Base-by-base conservation (phyloP, 2,329 filamentous ascomycete species). In the Fusarium sp. region DNA sequence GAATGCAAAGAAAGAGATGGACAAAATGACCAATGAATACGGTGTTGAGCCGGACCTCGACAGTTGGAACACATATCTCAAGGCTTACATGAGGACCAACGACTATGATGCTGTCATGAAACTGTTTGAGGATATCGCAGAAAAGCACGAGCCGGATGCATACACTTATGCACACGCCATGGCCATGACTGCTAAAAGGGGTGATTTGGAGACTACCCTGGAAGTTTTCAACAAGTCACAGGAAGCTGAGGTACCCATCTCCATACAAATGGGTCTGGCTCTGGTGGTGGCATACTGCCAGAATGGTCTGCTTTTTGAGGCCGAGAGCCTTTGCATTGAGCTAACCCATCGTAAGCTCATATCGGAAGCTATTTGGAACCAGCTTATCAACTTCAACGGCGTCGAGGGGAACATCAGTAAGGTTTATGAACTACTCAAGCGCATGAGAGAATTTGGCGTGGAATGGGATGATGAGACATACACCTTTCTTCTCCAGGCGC, bases 61-160 rank as follows among this genome's bases (percentile, higher is more conserved):
- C 41, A 90, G 88, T 71, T 97, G 93, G 92, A 97, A 97, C 78
- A 90, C 91, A 28, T 82, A 98, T 35, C 85, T 98, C 51, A 90
- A 92, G 77, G 91, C 92, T 6, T 89, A 95, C 81, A 87, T 87
- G 24, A 90, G 90, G 74, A 88, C 88, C 2, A 87, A 90, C 54
- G 90, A 96, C 78, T 87, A 93, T 48, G 85, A 90, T n/a, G 89
- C 89, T 11, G 92, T 91, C 18, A 83, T 94, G 64, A 79, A 85
- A 12, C 86, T 87, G 55, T 95, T 97, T 76, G 86, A 90, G 24
- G 82, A 87, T 15, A 87, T 96, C 72, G 86, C 75, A 76, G 80
- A 70, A 77, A 83, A 69, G 38, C 77, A 90, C 7, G 77, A 81
- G 28, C 91, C 93, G 1, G 89, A 94, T 79, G 78, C 83, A 2